Percentiles rank a stretch among this genome's conserved stretches.
Evolutionary conservation across 1,284 basidiomycete genomes (phyloP).

Genomic region (Leccinum griseonigrum): DNA sequence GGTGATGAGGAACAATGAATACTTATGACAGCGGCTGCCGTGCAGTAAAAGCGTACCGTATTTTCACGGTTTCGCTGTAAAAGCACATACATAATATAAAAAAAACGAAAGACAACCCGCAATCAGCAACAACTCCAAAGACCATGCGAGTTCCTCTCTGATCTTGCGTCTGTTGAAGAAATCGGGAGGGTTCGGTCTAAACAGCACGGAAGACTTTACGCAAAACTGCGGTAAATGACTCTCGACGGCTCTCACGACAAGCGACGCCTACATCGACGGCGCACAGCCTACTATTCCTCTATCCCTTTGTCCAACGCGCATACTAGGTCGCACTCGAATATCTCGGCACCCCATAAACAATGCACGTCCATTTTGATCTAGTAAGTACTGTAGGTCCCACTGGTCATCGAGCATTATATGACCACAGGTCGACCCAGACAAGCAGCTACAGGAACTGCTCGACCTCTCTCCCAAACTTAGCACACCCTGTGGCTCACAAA

Average conservation of each 20-base stretch:
- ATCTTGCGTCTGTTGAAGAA: constrained; percentile 20
- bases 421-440: no score
- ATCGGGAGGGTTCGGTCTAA: constrained; percentile 26
- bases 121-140: constrained; percentile 29
- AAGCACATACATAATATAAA: constrained; percentile 18
- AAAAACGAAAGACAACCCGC: constrained; percentile 34
- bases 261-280: constrained; percentile 38
- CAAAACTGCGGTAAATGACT: constrained; percentile 45
- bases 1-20: neutral
- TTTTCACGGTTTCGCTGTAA: constrained; percentile 28
- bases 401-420: no score
- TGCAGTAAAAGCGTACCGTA: constrained; percentile 10
- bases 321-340: neutral
- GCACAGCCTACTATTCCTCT: constrained; percentile 31
- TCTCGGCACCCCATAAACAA: neutral
- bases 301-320: neutral
- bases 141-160: constrained; percentile 24
- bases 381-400: no score
- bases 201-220: constrained; percentile 31
- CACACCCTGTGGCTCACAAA: no score
- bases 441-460: no score
- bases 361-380: neutral
- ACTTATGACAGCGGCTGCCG: neutral
- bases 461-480: no score
- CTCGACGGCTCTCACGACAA: constrained; percentile 50